phyloP scores from a whole-genome alignment of 2,329 filamentous ascomycete species.

The Penicillium crustosum region DNA sequence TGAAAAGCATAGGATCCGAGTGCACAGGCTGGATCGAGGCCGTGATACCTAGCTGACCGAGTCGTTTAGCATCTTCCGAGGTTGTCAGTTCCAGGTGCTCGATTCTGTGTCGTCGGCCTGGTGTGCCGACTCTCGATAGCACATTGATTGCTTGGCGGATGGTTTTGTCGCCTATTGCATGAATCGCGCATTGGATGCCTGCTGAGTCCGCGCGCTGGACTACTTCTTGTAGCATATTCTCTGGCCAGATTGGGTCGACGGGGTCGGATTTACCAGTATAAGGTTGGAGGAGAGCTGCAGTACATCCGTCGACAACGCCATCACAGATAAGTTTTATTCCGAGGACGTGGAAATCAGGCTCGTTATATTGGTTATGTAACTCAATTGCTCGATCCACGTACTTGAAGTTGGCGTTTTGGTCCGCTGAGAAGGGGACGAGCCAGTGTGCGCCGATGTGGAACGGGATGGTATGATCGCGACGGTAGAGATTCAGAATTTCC shows the following conservation, averaged over 20 bases:
- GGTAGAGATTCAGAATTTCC: conserved; percentile 45
- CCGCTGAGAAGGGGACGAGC: conserved; percentile 47
- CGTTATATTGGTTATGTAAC: conserved; percentile 42
- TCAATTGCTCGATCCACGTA: conserved; percentile 50
- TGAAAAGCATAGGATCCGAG: conserved; percentile 47
- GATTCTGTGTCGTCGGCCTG: conserved; percentile 49
- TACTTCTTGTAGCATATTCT: conserved; percentile 43
- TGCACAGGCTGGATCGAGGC: conserved; percentile 44
- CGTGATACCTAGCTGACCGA: conserved; percentile 49
- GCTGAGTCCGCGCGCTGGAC: conserved; percentile 46
- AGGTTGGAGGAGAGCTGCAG: conserved; percentile 49
- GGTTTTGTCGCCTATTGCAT: conserved; percentile 53
- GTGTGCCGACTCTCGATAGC: conserved; percentile 42
- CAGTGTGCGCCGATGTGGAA: conserved; percentile 51
- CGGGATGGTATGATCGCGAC: conserved; percentile 38
- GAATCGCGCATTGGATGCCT: conserved; percentile 51
- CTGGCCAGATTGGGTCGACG: conserved; percentile 51
- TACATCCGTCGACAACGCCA: conserved; percentile 54
- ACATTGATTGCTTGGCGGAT: conserved; percentile 49
- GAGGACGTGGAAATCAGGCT: conserved; percentile 45
- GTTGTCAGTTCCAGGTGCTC: conserved; percentile 54
- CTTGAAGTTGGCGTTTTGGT: conserved; percentile 39
- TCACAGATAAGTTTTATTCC: conserved; percentile 55
- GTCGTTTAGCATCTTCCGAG: conserved; percentile 48
- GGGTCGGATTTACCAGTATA: conserved; percentile 45